Percentiles rank a stretch among this genome's conserved stretches.
Evolutionary conservation across 2,329 filamentous ascomycete genomes (phyloP).

Genomic region (Moelleriella libera): DNA sequence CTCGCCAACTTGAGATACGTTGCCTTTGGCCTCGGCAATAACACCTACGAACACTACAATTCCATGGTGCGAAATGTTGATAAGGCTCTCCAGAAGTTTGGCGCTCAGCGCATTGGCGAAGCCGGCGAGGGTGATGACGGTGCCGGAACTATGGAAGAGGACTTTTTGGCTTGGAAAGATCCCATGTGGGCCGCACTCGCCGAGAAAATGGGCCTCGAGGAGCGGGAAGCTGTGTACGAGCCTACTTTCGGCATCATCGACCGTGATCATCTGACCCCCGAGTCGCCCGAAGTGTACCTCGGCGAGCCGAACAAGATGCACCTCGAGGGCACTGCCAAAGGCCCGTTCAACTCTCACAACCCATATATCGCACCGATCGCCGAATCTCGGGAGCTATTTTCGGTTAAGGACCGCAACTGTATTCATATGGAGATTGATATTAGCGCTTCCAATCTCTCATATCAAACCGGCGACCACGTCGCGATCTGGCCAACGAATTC

Average conservation of each 20-base stretch:
- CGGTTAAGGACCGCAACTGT: constrained; percentile 81
- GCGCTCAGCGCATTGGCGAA: constrained; percentile 69
- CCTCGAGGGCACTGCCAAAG: constrained; percentile 68
- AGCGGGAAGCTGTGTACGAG: constrained; percentile 93
- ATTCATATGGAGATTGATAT: constrained; percentile 93
- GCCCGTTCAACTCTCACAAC: constrained; percentile 92
- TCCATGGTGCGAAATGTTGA: constrained; percentile 91
- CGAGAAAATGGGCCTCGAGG: constrained; percentile 75
- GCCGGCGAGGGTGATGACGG: constrained; percentile 96
- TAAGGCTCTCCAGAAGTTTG: constrained; percentile 65
- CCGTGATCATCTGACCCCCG: constrained; percentile 55
- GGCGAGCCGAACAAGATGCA: constrained; percentile 96
- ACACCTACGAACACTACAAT: constrained; percentile 99
- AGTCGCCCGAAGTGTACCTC: constrained; percentile 75
- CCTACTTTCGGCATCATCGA: constrained; percentile 77
- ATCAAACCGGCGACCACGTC: constrained; percentile 95
- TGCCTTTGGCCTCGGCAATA: constrained; percentile 92
- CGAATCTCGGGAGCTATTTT: constrained; percentile 85
- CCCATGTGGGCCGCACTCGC: constrained; percentile 89
- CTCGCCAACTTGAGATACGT: constrained; percentile 83
- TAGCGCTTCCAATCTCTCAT: constrained; percentile 74
- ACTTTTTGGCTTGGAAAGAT: constrained; percentile 98
- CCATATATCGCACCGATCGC: constrained; percentile 89
- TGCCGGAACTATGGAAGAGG: constrained; percentile 98
- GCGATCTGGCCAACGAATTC: constrained; percentile 95